A percentile compares a stretch with the other conserved stretches of the same genome.
Evolutionary conservation across 2,329 filamentous ascomycete species (phyloP).

Genomic region (Tricladium varicosporioides): DNA sequence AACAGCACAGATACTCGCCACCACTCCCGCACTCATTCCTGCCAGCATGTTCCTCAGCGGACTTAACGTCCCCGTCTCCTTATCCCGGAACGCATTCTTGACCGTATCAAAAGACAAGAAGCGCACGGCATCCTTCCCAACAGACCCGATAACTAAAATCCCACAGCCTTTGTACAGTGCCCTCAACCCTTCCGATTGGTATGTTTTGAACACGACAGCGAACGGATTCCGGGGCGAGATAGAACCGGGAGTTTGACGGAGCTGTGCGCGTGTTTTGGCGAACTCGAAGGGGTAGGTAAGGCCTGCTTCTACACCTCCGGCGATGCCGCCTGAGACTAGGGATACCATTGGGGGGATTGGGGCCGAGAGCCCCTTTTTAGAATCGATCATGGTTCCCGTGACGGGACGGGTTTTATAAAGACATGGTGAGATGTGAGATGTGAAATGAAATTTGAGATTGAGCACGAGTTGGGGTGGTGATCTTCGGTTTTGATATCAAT

Average conservation of each 20-base stretch:
- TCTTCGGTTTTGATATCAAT: too few species aligned
- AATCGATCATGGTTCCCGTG: background rate
- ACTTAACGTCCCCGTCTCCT: constrained; percentile 53
- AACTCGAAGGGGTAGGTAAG: constrained; percentile 61
- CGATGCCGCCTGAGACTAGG: constrained; percentile 27
- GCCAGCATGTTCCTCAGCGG: constrained; percentile 57
- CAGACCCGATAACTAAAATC: constrained; percentile 25
- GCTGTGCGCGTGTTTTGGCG: constrained; percentile 62
- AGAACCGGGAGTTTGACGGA: constrained; percentile 40
- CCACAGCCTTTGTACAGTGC: constrained; percentile 44
- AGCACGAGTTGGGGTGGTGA: too few species aligned
- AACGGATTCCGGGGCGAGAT: constrained; percentile 55
- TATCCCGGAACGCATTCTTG: constrained; percentile 52
- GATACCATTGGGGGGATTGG: constrained; percentile 20
- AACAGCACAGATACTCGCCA: constrained; percentile 62
- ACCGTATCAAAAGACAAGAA: constrained; percentile 67
- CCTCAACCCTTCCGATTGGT: constrained; percentile 52
- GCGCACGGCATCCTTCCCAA: constrained; percentile 63
- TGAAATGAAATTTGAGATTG: too few species aligned
- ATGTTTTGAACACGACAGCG: constrained; percentile 51
- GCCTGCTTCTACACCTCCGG: constrained; percentile 32
- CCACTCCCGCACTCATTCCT: constrained; percentile 61
- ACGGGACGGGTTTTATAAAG: too few species aligned
- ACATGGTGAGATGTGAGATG: too few species aligned
- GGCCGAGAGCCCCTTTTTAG: background rate